Evolutionary conservation across 768 basidiomycete species (phyloP), one percentile per base, ranked within the genome.

Genomic region (Termitomyces sp.): DNA sequence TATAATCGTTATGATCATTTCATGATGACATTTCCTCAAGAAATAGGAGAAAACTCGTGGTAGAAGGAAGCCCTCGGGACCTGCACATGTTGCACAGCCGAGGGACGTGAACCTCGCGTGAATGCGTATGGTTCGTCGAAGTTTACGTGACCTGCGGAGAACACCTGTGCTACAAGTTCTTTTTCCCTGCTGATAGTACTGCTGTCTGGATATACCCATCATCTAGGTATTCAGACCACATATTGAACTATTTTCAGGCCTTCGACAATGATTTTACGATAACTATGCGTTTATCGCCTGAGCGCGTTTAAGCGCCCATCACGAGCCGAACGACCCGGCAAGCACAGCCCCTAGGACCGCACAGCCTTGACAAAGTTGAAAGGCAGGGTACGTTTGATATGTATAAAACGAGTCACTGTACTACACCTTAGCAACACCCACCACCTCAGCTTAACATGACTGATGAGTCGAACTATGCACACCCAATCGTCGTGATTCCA

Each of bases 401-500:
- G 13, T 28, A 18, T 16, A 16, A 13, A 3, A 22, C 18, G 58
- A 59, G 33, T 49, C 52, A 41, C 9, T 35, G 18, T 28, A 1
- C 4, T 38, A 13, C 10, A 14, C 18, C 13, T 18, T 56, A 5
- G 6, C 11, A 14, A 35, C 18, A 8, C 16, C 44, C 46, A 8
- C 18, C 30, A 26, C 54, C 4, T n/a, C 28, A 30, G 20, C 10
- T 51, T 20, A 36, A 6, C 38, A 61, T 61, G 57, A 40, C 50
- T 40, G 47, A 57, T 16, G 32, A 55, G 10, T 53, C 22, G 18
- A 40, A 6, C 20, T 52, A 32, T 36, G 24, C 55, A 40, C 30
- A 30, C 30, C 28, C 55, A 5, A 61, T 61, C 22, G 26, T 44
- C 36, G 60, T 63, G 18, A 63, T 57, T 20, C 55, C 62, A 9